Conservation (phyloP, 148 eudicot genomes). For the Drosera capensis region DNA sequence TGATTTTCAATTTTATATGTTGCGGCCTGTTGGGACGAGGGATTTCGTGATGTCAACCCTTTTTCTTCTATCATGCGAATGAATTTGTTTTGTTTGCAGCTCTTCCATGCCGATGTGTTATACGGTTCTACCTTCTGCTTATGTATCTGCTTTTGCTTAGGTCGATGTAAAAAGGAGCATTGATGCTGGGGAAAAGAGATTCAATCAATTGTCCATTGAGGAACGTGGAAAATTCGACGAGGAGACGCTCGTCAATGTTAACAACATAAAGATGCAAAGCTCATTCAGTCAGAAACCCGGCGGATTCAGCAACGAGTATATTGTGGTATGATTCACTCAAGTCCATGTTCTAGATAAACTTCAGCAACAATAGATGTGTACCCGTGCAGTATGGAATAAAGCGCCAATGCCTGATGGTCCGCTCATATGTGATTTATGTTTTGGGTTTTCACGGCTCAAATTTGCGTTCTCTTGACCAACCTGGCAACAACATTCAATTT, state of each 20-base stretch:
- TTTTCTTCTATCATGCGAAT: no score
- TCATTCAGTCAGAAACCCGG: slow-evolving; percentile 35
- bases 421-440: background rate
- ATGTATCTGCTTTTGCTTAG: slow-evolving; percentile 16
- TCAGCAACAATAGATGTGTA: no score
- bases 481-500: no score
- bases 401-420: background rate
- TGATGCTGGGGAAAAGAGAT: slow-evolving; percentile 78
- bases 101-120: background rate
- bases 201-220: slow-evolving; percentile 81
- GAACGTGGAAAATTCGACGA: slow-evolving; percentile 94
- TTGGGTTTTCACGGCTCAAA: background rate
- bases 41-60: no score
- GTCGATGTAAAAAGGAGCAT: slow-evolving; percentile 64
- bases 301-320: slow-evolving; percentile 90
- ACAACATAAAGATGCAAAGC: slow-evolving; percentile 60
- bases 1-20: no score
- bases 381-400: background rate
- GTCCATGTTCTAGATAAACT: no score
- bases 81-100: no score
- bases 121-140: background rate
- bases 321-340: slow-evolving; percentile 75
- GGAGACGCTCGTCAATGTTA: slow-evolving; percentile 92
- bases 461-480: no score
- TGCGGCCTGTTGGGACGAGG: no score